phyloP scores from a whole-genome alignment of 1,284 basidiomycete genomes.

The Athelia sp. region DNA sequence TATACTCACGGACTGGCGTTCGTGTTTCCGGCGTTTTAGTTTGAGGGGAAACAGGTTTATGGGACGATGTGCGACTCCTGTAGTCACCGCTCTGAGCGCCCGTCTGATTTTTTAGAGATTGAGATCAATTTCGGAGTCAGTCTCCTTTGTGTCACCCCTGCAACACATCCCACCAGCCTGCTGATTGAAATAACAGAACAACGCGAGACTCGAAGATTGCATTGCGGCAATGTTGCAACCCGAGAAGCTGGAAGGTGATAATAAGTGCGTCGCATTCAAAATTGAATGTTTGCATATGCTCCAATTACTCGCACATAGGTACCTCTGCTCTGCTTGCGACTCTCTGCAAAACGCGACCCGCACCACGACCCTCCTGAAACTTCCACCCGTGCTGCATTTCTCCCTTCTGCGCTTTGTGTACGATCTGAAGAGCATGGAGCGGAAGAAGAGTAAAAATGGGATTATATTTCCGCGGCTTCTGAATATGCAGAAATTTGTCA shows the following conservation, averaged over 20 bases:
- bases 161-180: conserved; percentile 2
- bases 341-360: conserved; percentile 73
- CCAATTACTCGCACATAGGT: conserved; percentile 39
- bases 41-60: conserved; percentile 80
- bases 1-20: not conserved
- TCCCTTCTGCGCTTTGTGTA: conserved; percentile 88
- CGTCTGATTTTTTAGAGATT: conserved; percentile 75
- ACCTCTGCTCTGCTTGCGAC: conserved; percentile 71
- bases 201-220: conserved; percentile 67
- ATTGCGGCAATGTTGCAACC: conserved; percentile 56
- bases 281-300: not conserved
- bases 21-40: conserved; percentile 42
- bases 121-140: conserved; percentile 76
- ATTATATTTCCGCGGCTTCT: conserved; percentile 71
- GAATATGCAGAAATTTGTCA: conserved; percentile 69
- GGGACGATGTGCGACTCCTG: conserved; percentile 74
- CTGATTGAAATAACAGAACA: conserved; percentile 42
- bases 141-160: conserved; percentile 2
- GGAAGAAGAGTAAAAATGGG: conserved; percentile 79
- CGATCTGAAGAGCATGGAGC: conserved; percentile 68
- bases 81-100: conserved; percentile 58
- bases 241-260: conserved; percentile 76
- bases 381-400: conserved; percentile 86
- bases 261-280: conserved; percentile 48
- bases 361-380: conserved; percentile 56